Percentiles rank a stretch among this genome's conserved stretches.
Conservation (phyloP, 345 rosid genomes). For the Conringia planisiliqua region DNA sequence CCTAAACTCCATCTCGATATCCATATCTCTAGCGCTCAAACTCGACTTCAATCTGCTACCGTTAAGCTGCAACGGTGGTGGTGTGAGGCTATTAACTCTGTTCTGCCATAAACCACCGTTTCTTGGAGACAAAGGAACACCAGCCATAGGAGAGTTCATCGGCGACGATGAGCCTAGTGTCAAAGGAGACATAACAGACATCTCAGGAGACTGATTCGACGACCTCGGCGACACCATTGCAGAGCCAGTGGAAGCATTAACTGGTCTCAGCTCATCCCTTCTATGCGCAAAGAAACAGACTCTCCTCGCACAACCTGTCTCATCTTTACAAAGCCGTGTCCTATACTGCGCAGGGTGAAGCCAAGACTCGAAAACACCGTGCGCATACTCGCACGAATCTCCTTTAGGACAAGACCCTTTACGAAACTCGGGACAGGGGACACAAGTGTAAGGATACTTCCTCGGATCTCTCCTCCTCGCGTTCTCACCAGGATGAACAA, state of each 20-base stretch:
- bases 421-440: slow-evolving; percentile 97
- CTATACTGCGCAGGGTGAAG: slow-evolving; percentile 95
- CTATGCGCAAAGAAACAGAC: slow-evolving; percentile 98
- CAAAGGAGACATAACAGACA: slow-evolving; percentile 57
- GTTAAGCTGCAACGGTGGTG: slow-evolving; percentile 71
- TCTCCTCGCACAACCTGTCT: slow-evolving; percentile 78
- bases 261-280: slow-evolving; percentile 82
- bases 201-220: slow-evolving; percentile 53
- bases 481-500: slow-evolving; percentile 98
- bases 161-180: slow-evolving; percentile 60
- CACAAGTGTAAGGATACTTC: slow-evolving; percentile 91
- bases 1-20: slow-evolving; percentile 66
- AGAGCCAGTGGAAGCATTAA: slow-evolving; percentile 89
- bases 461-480: slow-evolving; percentile 96
- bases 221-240: slow-evolving; percentile 94
- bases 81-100: slow-evolving; percentile 52
- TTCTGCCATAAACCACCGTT: slow-evolving; percentile 73
- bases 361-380: slow-evolving; percentile 99
- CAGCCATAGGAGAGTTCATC: slow-evolving; percentile 69
- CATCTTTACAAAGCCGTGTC: slow-evolving; percentile 96
- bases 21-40: slow-evolving; percentile 71
- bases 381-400: slow-evolving; percentile 91
- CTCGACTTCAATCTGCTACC: slow-evolving; percentile 85
- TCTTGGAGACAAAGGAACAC: slow-evolving; percentile 68
- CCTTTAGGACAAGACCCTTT: slow-evolving; percentile 89